Evolutionary conservation across 2,329 filamentous ascomycete species (phyloP), one percentile per base, ranked within the genome.

Genomic region (Rhynchosporium agropyri): DNA sequence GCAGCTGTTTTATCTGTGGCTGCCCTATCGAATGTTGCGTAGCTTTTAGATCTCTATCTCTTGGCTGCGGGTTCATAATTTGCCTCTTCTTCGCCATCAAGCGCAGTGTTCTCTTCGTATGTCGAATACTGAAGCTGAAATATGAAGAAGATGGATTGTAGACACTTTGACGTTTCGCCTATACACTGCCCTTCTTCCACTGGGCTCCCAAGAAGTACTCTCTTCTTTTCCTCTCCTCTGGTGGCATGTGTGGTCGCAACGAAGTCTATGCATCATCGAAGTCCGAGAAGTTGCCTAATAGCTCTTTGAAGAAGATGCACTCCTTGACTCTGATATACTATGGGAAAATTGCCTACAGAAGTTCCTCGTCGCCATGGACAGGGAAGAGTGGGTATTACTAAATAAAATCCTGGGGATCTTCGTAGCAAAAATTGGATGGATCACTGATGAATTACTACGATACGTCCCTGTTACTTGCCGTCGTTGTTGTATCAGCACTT

Each of bases 361-460:
- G 75, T 64, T 87, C 84, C 68, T 84, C 83, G 51, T 86, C 82
- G 77, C 85, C 84, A 69, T 81, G 84, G n/a, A 86, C 65, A 65
- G 10, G 0, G 7, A 36, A 6, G 12, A 15, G 15, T 63, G 29
- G 40, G 48, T 15, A 20, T 20, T 20, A 20, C 20, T 20, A 20
- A 20, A 20, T 20, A 20, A 20, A 20, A 20, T 20, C 20, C 20
- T 20, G 20, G 20, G 20, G 20, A 20, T 20, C 20, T 20, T 20
- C 20, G 43, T 3, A n/a, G 43, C 15, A 7, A 43, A 31, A 26
- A 33, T 38, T 3, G n/a, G 13, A 33, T n/a, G 31, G n/a, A 43
- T 33, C 8, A 50, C 1, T 26, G 7, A 33, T 3, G 13, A 61
- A 63, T 64, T 45, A 65, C 65, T 80, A 3, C 84, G 78, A 69